phyloP scores from a whole-genome alignment of 257 asterid genomes.

The Eustoma russellianum region DNA sequence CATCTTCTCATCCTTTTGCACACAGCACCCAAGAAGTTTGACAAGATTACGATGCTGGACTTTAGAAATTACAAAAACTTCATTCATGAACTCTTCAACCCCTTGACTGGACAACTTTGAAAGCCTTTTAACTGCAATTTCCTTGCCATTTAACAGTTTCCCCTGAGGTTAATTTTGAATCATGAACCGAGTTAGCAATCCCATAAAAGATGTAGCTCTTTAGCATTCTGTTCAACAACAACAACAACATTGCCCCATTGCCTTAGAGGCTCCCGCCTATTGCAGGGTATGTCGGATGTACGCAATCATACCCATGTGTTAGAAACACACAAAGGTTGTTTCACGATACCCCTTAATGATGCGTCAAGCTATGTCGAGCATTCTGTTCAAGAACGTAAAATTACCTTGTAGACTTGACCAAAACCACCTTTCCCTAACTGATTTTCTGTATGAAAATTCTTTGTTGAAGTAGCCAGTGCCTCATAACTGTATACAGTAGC shows the following conservation, averaged over 20 bases:
- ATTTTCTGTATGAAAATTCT: slow-evolving; percentile 26
- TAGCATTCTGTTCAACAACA: too few relatives aligned
- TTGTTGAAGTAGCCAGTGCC: slow-evolving; percentile 36
- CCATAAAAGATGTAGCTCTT: not conserved
- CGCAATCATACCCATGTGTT: too few relatives aligned
- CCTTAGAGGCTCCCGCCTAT: too few relatives aligned
- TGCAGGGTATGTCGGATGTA: too few relatives aligned
- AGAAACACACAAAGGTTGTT: too few relatives aligned
- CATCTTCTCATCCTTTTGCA: slow-evolving; percentile 33
- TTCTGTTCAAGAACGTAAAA: not conserved
- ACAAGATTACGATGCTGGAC: slow-evolving; percentile 44
- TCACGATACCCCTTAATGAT: too few relatives aligned
- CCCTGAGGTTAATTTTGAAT: slow-evolving; percentile 6
- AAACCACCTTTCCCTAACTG: slow-evolving; percentile 61
- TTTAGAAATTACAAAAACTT: slow-evolving; percentile 31
- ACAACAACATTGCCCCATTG: too few relatives aligned
- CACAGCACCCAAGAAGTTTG: slow-evolving; percentile 33
- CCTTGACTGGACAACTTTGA: slow-evolving; percentile 35
- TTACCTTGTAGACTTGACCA: slow-evolving; percentile 60
- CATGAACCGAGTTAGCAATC: too few relatives aligned
- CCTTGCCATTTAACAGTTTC: not conserved
- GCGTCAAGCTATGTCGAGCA: too few relatives aligned
- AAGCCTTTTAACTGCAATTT: slow-evolving; percentile 7
- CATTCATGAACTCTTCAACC: slow-evolving; percentile 37
- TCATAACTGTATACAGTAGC: slow-evolving; percentile 9